phyloP scores from a whole-genome alignment of 495 filamentous ascomycete species.

The Tuber magnatum region DNA sequence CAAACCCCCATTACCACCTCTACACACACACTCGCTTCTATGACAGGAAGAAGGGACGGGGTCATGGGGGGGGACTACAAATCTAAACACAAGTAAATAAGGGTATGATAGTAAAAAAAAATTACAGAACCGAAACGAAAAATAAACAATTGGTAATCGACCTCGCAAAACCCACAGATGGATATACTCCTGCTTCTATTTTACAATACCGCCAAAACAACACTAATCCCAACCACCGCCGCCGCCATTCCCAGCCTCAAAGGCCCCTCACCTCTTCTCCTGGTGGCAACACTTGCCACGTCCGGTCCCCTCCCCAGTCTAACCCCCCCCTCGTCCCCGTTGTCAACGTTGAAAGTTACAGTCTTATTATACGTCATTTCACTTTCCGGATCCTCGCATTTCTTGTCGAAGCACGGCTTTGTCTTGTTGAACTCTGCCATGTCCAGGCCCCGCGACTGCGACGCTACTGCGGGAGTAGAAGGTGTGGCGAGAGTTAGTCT shows the following conservation, averaged over 20 bases:
- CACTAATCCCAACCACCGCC: neutral
- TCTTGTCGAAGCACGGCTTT: constrained; percentile 13
- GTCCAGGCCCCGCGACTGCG: neutral
- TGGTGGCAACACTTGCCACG: neutral
- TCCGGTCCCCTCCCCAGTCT: neutral
- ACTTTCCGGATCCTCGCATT: constrained; percentile 16
- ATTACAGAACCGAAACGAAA: neutral
- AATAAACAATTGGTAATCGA: neutral
- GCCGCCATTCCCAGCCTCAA: neutral
- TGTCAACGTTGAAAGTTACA: neutral
- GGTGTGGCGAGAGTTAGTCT: neutral
- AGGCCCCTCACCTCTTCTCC: neutral
- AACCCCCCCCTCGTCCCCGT: neutral
- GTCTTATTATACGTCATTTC: constrained; percentile 22
- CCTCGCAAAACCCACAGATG: neutral
- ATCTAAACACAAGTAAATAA: constrained; percentile 1
- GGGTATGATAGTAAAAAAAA: constrained; percentile 1
- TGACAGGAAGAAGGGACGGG: neutral
- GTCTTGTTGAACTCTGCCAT: constrained; percentile 15
- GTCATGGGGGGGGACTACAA: neutral
- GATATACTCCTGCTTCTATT: neutral
- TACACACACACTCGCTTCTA: neutral
- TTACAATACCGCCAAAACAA: neutral
- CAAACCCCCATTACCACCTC: neutral
- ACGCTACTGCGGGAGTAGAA: neutral